These are phyloP conservation scores for Cystobasidium ongulense DNA, from an alignment of 768 basidiomycete species.

Conservation along the genomic window DNA sequence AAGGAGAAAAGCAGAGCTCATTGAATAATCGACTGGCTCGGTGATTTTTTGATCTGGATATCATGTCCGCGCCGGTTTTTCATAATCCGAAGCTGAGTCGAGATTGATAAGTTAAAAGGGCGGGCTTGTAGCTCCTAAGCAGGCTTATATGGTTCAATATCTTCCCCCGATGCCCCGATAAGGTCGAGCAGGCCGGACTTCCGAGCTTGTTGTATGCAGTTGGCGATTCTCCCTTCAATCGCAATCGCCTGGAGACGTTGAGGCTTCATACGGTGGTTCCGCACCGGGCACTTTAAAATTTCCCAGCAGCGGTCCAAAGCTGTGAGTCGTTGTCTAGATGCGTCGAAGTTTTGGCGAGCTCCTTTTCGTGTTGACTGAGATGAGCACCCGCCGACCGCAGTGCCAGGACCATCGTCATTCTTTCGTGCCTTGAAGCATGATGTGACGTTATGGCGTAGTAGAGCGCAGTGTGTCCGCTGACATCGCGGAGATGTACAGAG, in stretches of 20 bases:
- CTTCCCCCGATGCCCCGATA: neutral
- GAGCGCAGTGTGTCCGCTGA: slow-evolving; percentile 39
- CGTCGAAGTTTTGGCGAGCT: neutral
- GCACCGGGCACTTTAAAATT: neutral
- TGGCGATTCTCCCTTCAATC: neutral
- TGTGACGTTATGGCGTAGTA: slow-evolving; percentile 37
- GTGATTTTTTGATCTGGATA: no score
- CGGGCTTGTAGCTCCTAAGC: no score
- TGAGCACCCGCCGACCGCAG: slow-evolving; percentile 41
- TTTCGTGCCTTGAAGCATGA: slow-evolving; percentile 19
- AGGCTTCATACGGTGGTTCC: neutral
- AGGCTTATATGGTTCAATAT: neutral
- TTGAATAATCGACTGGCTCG: no score
- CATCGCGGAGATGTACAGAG: slow-evolving; percentile 43
- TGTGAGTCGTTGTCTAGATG: neutral
- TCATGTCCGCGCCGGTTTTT: no score
- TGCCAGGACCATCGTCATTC: slow-evolving; percentile 33
- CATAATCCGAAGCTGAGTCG: no score
- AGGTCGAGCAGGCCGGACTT: neutral
- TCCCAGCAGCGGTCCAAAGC: neutral
- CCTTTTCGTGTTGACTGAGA: slow-evolving; percentile 37
- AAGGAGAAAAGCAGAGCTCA: no score
- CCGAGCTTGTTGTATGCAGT: neutral
- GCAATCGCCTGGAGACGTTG: neutral
- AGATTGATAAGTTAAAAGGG: no score